phyloP scores from a whole-genome alignment of 2,329 filamentous ascomycete genomes.

The Botrytis aclada region DNA sequence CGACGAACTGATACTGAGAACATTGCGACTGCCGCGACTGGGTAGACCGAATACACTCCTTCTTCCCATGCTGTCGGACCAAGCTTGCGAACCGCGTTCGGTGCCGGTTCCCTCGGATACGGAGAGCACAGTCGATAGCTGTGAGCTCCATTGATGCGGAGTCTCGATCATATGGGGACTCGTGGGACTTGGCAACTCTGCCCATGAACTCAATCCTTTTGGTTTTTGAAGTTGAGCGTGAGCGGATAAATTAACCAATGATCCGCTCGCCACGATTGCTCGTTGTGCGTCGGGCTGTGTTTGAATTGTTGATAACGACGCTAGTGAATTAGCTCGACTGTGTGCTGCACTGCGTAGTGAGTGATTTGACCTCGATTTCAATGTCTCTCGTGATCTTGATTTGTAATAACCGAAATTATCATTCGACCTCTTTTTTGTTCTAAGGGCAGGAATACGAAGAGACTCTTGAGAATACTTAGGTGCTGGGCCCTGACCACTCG shows the following conservation, averaged over 20 bases:
- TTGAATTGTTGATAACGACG: constrained; percentile 54
- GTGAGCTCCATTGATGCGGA: constrained; percentile 61
- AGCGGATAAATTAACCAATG: constrained; percentile 32
- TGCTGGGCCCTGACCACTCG: constrained; percentile 31
- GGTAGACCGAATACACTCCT: constrained; percentile 47
- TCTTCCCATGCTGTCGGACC: constrained; percentile 42
- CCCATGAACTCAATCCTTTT: constrained; percentile 37
- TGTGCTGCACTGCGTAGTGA: constrained; percentile 37
- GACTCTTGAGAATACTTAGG: constrained; percentile 59
- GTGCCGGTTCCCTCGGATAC: constrained; percentile 54
- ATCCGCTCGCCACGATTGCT: constrained; percentile 33
- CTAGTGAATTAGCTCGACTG: constrained; percentile 49
- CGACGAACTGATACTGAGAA: constrained; percentile 57
- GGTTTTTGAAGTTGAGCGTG: constrained; percentile 22
- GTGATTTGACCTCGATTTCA: constrained; percentile 32
- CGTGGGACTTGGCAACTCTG: constrained; percentile 33
- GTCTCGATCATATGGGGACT: constrained; percentile 46
- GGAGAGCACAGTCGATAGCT: constrained; percentile 61
- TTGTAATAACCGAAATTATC: constrained; percentile 51
- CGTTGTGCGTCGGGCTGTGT: constrained; percentile 35
- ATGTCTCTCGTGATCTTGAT: constrained; percentile 51
- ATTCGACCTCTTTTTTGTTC: constrained; percentile 47
- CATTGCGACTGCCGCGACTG: constrained; percentile 49
- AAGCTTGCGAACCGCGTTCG: constrained; percentile 46
- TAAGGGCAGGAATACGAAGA: constrained; percentile 54